phyloP scores from a whole-genome alignment of 257 asterid species.

The Salvia rosmarinus region DNA sequence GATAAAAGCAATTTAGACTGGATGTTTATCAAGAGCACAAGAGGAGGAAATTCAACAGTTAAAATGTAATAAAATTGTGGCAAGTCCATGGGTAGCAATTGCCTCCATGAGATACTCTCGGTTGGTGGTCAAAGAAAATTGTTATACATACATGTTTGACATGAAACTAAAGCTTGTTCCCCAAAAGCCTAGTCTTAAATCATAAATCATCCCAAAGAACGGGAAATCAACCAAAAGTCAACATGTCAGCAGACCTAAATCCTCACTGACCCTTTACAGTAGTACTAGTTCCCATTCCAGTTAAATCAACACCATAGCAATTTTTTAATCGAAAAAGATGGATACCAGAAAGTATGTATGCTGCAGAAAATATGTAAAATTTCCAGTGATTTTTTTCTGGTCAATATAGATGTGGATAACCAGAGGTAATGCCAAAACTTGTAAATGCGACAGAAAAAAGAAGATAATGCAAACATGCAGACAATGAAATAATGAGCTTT shows the following conservation, averaged over 20 bases:
- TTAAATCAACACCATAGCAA: slow-evolving; percentile 22
- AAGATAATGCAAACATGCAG: background rate
- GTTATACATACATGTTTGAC: no score
- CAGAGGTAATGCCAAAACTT: slow-evolving; percentile 11
- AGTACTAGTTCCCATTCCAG: slow-evolving; percentile 21
- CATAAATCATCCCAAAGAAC: background rate
- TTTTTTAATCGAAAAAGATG: slow-evolving; percentile 1
- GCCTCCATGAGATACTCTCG: slow-evolving; percentile 13
- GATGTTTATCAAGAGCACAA: slow-evolving; percentile 5
- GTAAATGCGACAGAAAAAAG: slow-evolving; percentile 2
- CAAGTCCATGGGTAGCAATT: slow-evolving; percentile 9
- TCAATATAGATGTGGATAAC: slow-evolving; percentile 2
- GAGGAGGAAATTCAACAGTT: slow-evolving; percentile 18
- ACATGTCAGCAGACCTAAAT: slow-evolving; percentile 2
- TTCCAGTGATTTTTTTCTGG: background rate
- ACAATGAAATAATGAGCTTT: no score
- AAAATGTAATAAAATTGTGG: background rate
- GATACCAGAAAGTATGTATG: background rate
- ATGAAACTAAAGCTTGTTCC: background rate
- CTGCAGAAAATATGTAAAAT: background rate
- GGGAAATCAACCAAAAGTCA: background rate
- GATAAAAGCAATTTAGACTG: slow-evolving; percentile 4
- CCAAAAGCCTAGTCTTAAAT: background rate
- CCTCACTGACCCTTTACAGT: slow-evolving; percentile 21
- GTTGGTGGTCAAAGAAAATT: background rate